Evolutionary conservation across 805 yeast genomes (phyloP).

Genomic region (Pichia cephalocereana): DNA sequence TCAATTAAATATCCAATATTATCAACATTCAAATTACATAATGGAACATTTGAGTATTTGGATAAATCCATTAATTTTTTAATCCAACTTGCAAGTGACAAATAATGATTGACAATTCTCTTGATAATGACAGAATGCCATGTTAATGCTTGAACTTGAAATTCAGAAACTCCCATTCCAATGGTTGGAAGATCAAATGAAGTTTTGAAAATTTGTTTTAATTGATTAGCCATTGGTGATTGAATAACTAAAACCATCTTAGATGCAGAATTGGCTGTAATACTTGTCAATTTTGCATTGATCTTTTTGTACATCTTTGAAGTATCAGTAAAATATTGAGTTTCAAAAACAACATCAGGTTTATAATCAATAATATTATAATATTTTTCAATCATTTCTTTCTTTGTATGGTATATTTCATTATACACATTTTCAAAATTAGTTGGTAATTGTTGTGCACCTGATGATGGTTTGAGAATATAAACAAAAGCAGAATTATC

Average conservation of each 20-base stretch:
- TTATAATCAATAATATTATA: conserved; percentile 45
- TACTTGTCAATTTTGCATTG: conserved; percentile 41
- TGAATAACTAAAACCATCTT: conserved; percentile 62
- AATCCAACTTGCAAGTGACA: conserved; percentile 68
- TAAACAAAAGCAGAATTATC: conserved; percentile 39
- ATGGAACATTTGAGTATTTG: conserved; percentile 68
- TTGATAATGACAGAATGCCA: conserved; percentile 70
- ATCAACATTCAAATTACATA: conserved; percentile 77
- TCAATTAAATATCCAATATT: conserved; percentile 76
- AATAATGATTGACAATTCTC: conserved; percentile 57
- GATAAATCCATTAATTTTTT: conserved; percentile 56
- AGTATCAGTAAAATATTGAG: conserved; percentile 44
- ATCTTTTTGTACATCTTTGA: conserved; percentile 49
- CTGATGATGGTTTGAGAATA: conserved; percentile 58
- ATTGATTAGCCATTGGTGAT: conserved; percentile 48
- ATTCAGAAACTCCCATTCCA: conserved; percentile 48
- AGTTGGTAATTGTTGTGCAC: conserved; percentile 56
- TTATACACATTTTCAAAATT: conserved; percentile 45
- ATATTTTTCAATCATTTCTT: conserved; percentile 32
- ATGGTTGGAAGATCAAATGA: conserved; percentile 54
- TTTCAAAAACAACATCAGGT: conserved; percentile 44
- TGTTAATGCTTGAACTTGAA: conserved; percentile 61
- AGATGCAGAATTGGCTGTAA: conserved; percentile 59
- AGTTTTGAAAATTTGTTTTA: conserved; percentile 38
- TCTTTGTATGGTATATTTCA: conserved; percentile 42